These are phyloP conservation scores for Tetrahymena thermophila DNA, from an alignment of 73 alveolate species.

Conservation along the genomic window DNA sequence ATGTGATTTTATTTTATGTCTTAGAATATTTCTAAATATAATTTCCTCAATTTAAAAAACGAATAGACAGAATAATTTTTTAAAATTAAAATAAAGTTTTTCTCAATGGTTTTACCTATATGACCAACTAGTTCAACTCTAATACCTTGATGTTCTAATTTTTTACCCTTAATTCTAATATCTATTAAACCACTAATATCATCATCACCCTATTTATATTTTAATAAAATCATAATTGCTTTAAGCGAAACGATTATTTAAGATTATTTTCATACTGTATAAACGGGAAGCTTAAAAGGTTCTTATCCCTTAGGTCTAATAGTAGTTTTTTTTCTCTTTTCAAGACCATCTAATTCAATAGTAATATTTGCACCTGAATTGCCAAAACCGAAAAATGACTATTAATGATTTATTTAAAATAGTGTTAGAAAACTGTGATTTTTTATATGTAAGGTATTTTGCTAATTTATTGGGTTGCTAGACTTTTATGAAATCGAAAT, in stretches of 20 bases:
- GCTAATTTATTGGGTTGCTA: neutral
- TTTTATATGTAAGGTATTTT: too few relatives aligned
- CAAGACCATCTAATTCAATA: constrained; percentile 37
- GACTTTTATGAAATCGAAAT: neutral
- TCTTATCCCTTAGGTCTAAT: constrained; percentile 20
- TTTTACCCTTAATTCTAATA: constrained; percentile 26
- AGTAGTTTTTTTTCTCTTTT: constrained; percentile 30
- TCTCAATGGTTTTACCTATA: constrained; percentile 3
- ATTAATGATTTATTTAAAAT: neutral
- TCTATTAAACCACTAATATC: constrained; percentile 35
- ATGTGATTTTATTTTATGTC: neutral
- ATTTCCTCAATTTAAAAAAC: too few relatives aligned
- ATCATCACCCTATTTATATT: constrained; percentile 29
- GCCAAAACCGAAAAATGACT: neutral
- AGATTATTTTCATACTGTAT: neutral
- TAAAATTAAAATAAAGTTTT: neutral
- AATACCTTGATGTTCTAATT: constrained; percentile 30
- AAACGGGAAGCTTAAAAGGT: constrained; percentile 23
- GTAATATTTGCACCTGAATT: constrained; percentile 6
- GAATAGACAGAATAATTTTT: too few relatives aligned
- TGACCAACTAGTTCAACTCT: constrained; percentile 38
- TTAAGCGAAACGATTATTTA: neutral
- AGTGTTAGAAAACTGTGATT: neutral
- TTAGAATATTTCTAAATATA: neutral
- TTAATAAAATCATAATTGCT: neutral